Percentiles rank a stretch among this genome's conserved stretches.
Conservation (phyloP, 2,329 filamentous ascomycete genomes). For the Coniochaeta sp. region DNA sequence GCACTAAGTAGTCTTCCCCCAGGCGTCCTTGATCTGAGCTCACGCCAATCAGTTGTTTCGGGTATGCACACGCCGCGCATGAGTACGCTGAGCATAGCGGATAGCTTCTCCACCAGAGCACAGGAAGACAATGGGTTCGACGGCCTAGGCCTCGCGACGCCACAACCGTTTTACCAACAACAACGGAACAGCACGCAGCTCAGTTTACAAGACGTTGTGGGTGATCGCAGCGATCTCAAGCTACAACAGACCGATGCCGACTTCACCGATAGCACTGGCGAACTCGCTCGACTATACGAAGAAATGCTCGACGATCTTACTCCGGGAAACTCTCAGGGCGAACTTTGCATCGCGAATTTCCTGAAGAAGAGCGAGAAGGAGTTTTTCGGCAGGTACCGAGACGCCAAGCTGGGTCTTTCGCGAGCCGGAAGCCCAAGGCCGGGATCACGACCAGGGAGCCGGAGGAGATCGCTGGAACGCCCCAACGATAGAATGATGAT, state of each 20-base stretch:
- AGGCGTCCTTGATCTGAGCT: not conserved
- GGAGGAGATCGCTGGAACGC: slow-evolving; percentile 25
- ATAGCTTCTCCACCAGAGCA: not conserved
- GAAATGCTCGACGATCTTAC: slow-evolving; percentile 44
- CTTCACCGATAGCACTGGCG: slow-evolving; percentile 57
- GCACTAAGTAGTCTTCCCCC: not conserved
- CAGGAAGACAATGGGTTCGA: not conserved
- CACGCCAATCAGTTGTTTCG: not conserved
- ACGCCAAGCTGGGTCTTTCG: slow-evolving; percentile 48
- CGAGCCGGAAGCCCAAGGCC: slow-evolving; percentile 25
- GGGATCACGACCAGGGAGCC: slow-evolving; percentile 21
- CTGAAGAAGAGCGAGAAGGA: slow-evolving; percentile 58
- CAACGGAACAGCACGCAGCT: slow-evolving; percentile 10
- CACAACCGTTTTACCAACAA: slow-evolving; percentile 5
- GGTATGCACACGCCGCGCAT: not conserved
- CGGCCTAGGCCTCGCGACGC: not conserved
- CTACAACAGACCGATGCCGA: slow-evolving; percentile 62
- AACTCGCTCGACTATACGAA: slow-evolving; percentile 52
- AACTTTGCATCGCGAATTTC: slow-evolving; percentile 58
- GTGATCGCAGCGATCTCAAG: slow-evolving; percentile 54
- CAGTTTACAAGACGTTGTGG: slow-evolving; percentile 36
- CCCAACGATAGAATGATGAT: slow-evolving; percentile 9
- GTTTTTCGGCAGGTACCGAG: slow-evolving; percentile 53
- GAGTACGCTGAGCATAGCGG: slow-evolving; percentile 1
- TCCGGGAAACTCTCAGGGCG: slow-evolving; percentile 47